Conservation (phyloP, 345 rosid genomes). For the Aegle marmelos region DNA sequence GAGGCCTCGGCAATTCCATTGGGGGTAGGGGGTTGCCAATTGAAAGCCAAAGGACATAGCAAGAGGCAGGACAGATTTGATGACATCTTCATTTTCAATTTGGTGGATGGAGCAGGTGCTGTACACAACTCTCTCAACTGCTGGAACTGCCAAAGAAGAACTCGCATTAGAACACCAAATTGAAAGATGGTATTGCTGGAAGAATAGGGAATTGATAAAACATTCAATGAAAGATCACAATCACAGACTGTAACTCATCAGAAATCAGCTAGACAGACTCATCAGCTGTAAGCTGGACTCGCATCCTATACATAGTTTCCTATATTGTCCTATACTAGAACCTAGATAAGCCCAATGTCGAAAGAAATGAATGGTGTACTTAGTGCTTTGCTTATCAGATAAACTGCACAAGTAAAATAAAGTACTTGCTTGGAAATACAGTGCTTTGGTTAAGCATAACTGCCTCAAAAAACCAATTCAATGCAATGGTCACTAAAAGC, state of each 20-base stretch:
- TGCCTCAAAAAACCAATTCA: not conserved
- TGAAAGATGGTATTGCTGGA: not conserved
- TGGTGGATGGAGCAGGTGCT: slow-evolving; percentile 92
- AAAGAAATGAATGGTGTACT: not conserved
- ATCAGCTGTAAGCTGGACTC: not conserved
- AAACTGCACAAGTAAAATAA: not conserved
- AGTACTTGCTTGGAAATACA: not conserved
- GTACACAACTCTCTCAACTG: slow-evolving; percentile 67
- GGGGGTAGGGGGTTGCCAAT: slow-evolving; percentile 66
- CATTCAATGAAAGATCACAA: not conserved
- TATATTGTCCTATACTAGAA: not conserved
- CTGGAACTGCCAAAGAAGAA: slow-evolving; percentile 43
- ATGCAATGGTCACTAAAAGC: not conserved
- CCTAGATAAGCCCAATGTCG: not conserved
- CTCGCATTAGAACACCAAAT: not conserved
- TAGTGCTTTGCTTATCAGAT: not conserved
- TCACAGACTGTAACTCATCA: not conserved
- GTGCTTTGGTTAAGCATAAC: not conserved
- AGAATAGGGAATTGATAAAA: not conserved
- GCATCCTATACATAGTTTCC: not conserved
- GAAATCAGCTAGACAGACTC: not conserved
- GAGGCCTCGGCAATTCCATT: slow-evolving; percentile 74
- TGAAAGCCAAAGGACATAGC: slow-evolving; percentile 56
- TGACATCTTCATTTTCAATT: slow-evolving; percentile 83
- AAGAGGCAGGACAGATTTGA: slow-evolving; percentile 54